Percentiles rank a stretch among this genome's conserved stretches.
phyloP scores from a whole-genome alignment of 164 flowering plant genomes.

The Litsea cubeba region DNA sequence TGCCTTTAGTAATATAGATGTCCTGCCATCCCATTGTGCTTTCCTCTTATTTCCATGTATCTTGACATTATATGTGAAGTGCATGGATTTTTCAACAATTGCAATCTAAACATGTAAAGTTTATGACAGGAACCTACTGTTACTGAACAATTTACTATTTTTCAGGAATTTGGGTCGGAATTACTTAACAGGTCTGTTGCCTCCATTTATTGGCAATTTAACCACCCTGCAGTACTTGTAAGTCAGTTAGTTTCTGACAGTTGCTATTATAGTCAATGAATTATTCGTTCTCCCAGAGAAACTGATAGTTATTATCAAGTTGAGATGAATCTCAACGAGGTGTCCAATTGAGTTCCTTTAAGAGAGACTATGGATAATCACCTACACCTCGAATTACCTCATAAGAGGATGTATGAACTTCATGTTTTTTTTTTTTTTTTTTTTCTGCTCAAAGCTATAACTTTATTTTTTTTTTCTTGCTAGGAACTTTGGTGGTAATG shows the following conservation, averaged over 20 bases:
- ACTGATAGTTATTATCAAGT: too few relatives aligned
- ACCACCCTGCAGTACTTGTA: constrained; percentile 18
- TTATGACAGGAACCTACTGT: not conserved
- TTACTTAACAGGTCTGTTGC: constrained; percentile 54
- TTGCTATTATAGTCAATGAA: too few relatives aligned
- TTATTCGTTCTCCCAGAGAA: too few relatives aligned
- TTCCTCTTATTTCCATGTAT: too few relatives aligned
- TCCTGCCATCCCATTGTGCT: too few relatives aligned
- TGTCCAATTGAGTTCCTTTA: not conserved
- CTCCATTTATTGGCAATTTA: constrained; percentile 36
- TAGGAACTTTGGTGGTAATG: constrained; percentile 31
- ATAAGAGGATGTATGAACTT: not conserved
- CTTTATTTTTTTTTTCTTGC: not conserved
- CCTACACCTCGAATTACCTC: not conserved
- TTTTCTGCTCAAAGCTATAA: not conserved
- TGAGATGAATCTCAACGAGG: too few relatives aligned
- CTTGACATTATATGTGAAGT: too few relatives aligned
- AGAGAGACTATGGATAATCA: not conserved
- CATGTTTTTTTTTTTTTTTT: not conserved
- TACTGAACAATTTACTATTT: not conserved
- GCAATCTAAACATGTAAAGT: not conserved
- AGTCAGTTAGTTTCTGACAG: constrained; percentile 4
- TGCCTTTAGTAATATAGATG: too few relatives aligned
- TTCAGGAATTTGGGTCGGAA: constrained; percentile 48
- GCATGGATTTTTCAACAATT: too few relatives aligned